Evolutionary conservation across 306 rosid genomes (phyloP), one percentile per base, ranked within the genome.

Genomic region (Glycine tomentella): DNA sequence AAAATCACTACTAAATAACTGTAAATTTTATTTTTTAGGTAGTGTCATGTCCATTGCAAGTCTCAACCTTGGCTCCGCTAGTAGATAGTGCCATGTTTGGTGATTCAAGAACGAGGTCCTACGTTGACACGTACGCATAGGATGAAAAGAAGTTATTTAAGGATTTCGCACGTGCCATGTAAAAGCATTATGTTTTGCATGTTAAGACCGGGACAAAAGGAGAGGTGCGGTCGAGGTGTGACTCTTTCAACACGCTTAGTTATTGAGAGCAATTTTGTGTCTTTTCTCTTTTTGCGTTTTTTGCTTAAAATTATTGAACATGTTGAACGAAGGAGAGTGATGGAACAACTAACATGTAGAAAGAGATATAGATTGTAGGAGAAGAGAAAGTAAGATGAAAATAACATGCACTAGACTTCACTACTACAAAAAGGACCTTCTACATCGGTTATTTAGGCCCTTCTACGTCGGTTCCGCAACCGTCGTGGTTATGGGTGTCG

Each of bases 171-270:
- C 42, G 1, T 0, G 88, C 86, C 1, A 85, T 86, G 78, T 9
- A 55, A 20, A 90, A 80, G 82, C 20, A 86, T 10, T 75, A 85
- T 15, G 6, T 59, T 4, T 11, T 20, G 34, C 8, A 5, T 78
- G 80, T 86, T 4, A 90, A 88, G 84, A 85, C 76, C 0, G 91
- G 84, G 0, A 69, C 16, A 0, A 7, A 38, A 3, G 91, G 90
- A 6, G 90, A 90, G 79, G 81, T 88, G 0, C 74, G 90, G 3
- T 58, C 31, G 7, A 85, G 87, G 84, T 86, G 93, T 36, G 89
- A 86, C 58, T 7, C 79, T 51, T 86, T 86, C 81, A 87, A 90
- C 42, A 0, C 11, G 5, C 38, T 59, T 20, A 1, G 2, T 9
- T 0, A 5, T 1, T 59, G 15, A 25, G 1, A 3, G 3, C 8